These are phyloP conservation scores for Ceratobasidium sp. DNA, from an alignment of 1,284 basidiomycete genomes.

Conservation along the genomic window DNA sequence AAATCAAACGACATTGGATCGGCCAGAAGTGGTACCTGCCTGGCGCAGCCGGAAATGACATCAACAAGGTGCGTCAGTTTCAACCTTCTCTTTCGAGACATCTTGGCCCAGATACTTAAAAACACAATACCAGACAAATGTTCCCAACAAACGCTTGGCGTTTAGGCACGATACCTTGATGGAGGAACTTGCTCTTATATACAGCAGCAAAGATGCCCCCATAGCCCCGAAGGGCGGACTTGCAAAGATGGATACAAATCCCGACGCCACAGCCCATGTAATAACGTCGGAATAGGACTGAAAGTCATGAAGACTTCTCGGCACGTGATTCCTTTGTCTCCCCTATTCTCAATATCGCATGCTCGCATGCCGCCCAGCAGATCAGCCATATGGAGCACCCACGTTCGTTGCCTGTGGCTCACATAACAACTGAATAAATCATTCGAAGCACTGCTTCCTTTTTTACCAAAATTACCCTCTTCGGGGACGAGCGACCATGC, in stretches of 20 bases:
- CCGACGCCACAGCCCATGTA: slow-evolving; percentile 41
- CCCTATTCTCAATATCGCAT: neutral
- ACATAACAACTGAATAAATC: neutral
- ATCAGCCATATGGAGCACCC: neutral
- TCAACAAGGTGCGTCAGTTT: slow-evolving; percentile 74
- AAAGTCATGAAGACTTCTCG: slow-evolving; percentile 12
- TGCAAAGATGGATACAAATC: slow-evolving; percentile 29
- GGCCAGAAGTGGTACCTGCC: slow-evolving; percentile 91
- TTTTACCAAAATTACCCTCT: neutral
- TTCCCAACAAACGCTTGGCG: slow-evolving; percentile 88
- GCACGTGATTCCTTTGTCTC: slow-evolving; percentile 24
- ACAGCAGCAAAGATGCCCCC: slow-evolving; percentile 28
- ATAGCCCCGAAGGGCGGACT: slow-evolving; percentile 14
- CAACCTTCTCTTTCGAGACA: slow-evolving; percentile 25
- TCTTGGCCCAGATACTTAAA: slow-evolving; percentile 48
- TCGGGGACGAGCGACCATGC: slow-evolving; percentile 3
- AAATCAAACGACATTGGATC: slow-evolving; percentile 97
- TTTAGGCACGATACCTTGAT: slow-evolving; percentile 91
- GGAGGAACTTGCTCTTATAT: slow-evolving; percentile 84
- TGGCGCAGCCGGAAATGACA: slow-evolving; percentile 89
- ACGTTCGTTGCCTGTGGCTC: neutral
- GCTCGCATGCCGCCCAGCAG: neutral
- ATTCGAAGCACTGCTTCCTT: slow-evolving; percentile 4
- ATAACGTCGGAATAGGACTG: slow-evolving; percentile 39
- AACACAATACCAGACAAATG: slow-evolving; percentile 78